Conservation (phyloP, 176 grass and related monocot species). For the Cymbopogon citratus region DNA sequence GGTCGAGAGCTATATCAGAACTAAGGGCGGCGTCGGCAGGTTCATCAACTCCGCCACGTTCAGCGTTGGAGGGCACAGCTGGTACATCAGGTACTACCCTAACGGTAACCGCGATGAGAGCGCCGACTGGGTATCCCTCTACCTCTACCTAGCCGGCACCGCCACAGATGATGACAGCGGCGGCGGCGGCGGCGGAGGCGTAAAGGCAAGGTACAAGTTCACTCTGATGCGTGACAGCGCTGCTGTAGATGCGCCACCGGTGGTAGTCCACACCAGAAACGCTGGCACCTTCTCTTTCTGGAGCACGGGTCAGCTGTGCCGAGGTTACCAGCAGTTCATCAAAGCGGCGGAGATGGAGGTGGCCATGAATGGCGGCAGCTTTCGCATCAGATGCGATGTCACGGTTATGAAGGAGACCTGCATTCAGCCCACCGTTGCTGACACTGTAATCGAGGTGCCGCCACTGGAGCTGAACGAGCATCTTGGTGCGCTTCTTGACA, state of each 20-base stretch:
- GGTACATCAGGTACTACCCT: background rate
- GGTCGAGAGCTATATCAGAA: background rate
- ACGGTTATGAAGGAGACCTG: background rate
- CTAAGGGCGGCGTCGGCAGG: background rate
- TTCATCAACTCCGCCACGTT: background rate
- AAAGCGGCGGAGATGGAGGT: background rate
- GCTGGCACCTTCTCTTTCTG: background rate
- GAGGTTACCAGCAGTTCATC: background rate
- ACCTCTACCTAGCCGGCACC: conserved; percentile 12
- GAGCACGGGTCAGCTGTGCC: background rate
- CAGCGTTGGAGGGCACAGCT: background rate
- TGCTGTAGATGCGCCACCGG: background rate
- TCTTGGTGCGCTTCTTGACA: too few species aligned
- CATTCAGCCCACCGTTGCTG: too few species aligned
- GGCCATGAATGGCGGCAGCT: background rate
- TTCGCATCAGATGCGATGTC: background rate
- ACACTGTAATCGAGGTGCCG: background rate
- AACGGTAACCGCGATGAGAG: background rate
- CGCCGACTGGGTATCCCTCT: background rate
- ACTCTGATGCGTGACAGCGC: background rate
- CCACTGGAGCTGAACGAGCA: background rate
- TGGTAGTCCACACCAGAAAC: background rate
- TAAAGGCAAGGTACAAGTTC: background rate
- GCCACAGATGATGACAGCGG: too few species aligned
- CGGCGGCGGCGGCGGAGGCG: background rate